A percentile compares a stretch with the other conserved stretches of the same genome.
Conservation (phyloP, 352 stramenopile genomes). For the Phytophthora tubulina region DNA sequence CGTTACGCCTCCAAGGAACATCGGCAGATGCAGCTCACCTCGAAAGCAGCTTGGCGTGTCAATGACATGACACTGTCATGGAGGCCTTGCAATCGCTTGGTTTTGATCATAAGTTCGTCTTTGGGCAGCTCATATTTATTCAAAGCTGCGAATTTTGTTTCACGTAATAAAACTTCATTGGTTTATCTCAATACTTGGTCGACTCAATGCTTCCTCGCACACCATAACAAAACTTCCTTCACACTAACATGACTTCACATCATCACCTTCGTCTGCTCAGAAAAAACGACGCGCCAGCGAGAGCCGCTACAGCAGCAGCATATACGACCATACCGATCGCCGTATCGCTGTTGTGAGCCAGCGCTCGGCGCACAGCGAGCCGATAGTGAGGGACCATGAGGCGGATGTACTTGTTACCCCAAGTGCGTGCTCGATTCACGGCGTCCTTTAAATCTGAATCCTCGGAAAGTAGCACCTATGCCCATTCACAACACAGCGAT, state of each 20-base stretch:
- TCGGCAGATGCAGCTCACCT: slow-evolving; percentile 8
- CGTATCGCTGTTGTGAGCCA: slow-evolving; percentile 58
- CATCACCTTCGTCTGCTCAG: slow-evolving; percentile 70
- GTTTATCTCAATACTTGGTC: slow-evolving; percentile 13
- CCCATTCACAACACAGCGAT: slow-evolving; percentile 6
- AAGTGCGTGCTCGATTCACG: slow-evolving; percentile 77
- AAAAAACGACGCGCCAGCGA: slow-evolving; percentile 83
- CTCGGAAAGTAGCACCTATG: slow-evolving; percentile 78
- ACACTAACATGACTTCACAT: slow-evolving; percentile 14
- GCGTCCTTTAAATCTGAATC: slow-evolving; percentile 86
- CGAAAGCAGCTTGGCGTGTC: slow-evolving; percentile 9
- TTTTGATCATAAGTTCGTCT: slow-evolving; percentile 27
- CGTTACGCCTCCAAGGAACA: neutral
- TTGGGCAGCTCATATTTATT: slow-evolving; percentile 50
- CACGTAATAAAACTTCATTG: slow-evolving; percentile 40
- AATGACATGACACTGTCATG: too few relatives aligned
- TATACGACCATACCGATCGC: slow-evolving; percentile 84
- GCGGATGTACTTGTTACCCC: slow-evolving; percentile 88
- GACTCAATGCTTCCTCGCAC: neutral
- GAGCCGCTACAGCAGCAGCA: slow-evolving; percentile 75
- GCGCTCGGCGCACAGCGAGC: slow-evolving; percentile 51
- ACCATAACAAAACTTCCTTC: slow-evolving; percentile 15
- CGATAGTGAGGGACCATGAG: slow-evolving; percentile 71
- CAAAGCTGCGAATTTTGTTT: slow-evolving; percentile 38
- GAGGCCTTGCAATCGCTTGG: slow-evolving; percentile 3